Evolutionary conservation across 441 rosid species (phyloP), one percentile per base, ranked within the genome.

Genomic region (Lepidium campestre): DNA sequence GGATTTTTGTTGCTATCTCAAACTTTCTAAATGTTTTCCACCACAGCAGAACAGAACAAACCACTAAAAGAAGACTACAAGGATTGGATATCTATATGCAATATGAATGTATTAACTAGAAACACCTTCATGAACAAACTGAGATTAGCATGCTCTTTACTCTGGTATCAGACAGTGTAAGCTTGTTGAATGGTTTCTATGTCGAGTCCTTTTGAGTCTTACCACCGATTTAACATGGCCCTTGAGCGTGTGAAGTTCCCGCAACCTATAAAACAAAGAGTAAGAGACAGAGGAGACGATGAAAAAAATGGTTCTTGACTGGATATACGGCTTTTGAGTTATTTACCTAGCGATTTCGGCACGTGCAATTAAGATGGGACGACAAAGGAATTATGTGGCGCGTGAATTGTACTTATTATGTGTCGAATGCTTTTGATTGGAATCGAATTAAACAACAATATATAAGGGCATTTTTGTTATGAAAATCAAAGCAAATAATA

Each of bases 221-320:
- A 93, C 93, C 52, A 91, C 99, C 8, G 96, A 89, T 78, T 91
- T 95, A 4, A 93, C 96, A 13, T 93, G 99, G 60, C 95, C 97
- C 73, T 93, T 93, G 22, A 91, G 86, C 0, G 93, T 93, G 75
- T 76, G 87, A 29, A 93, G 96, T 75, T 93, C 99, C 67, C 97
- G 83, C 79, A 93, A 72, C 87, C 98, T 90, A 74, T 52, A 62
- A 71, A 37, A 5, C 7, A 50, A 10, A 54, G 25, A 53, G 14
- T 14, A 32, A 40, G 57, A 17, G 37, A 25, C 57, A 7, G 13
- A 68, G 35, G 6, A 12, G 64, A 54, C 50, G 23, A 25, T 44
- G n/a, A 25, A 19, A 56, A 4, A 18, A 41, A n/a, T 7, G 62
- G 11, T 61, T 54, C 9, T 55, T 34, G 17, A 42, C 17, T 11